Conservation (phyloP, 2,329 filamentous ascomycete species). For the Fusarium humuli region DNA sequence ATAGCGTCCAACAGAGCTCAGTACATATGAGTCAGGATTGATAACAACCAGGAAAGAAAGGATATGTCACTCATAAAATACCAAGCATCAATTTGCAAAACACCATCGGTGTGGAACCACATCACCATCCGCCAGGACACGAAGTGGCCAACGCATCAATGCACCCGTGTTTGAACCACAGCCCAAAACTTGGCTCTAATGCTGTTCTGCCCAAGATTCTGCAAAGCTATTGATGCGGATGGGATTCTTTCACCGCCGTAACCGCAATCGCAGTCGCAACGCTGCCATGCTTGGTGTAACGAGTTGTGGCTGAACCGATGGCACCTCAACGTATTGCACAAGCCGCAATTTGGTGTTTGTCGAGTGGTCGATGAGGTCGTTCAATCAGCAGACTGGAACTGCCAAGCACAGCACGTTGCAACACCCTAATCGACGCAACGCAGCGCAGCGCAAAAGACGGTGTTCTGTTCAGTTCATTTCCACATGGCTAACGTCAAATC, state of each 20-base stretch:
- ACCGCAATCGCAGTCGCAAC: slow-evolving; percentile 23
- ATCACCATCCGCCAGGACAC: slow-evolving; percentile 30
- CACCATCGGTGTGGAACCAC: slow-evolving; percentile 38
- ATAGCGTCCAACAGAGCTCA: slow-evolving; percentile 8
- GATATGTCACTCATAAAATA: slow-evolving; percentile 25
- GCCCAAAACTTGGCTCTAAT: slow-evolving; percentile 38
- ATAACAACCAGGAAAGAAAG: slow-evolving; percentile 24
- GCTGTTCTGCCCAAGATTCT: slow-evolving; percentile 35
- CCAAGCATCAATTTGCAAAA: slow-evolving; percentile 29
- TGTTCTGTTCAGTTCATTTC: slow-evolving; percentile 26
- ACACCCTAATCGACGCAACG: slow-evolving; percentile 2
- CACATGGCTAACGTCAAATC: slow-evolving; percentile 25
- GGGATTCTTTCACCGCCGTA: slow-evolving; percentile 34
- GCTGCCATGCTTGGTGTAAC: slow-evolving; percentile 15
- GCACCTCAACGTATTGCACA: slow-evolving; percentile 1
- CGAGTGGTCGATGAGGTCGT: neutral
- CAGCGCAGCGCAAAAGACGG: neutral
- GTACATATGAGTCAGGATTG: slow-evolving; percentile 38
- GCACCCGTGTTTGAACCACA: slow-evolving; percentile 28
- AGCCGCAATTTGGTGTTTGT: neutral
- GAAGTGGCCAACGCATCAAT: slow-evolving; percentile 42
- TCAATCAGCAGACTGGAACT: slow-evolving; percentile 8
- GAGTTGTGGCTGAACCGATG: slow-evolving; percentile 26
- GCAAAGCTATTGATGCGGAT: slow-evolving; percentile 37
- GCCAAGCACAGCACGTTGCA: neutral